Evolutionary conservation across 148 eudicot species (phyloP), one percentile per base, ranked within the genome.

Genomic region (Amaranthus palmeri): DNA sequence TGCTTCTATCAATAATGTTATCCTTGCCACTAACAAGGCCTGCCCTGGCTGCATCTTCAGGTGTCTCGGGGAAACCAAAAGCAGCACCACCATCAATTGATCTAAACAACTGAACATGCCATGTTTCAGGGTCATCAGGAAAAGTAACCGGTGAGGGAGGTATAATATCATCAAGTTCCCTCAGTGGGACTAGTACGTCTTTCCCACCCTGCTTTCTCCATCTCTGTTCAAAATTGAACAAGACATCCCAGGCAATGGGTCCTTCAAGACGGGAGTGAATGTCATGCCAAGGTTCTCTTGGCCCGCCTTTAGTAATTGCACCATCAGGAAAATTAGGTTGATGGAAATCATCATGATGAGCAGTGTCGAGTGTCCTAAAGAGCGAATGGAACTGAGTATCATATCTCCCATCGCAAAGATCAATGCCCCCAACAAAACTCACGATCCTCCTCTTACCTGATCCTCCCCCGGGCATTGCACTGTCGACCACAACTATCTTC

Each of bases 271-370:
- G 86, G 13, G 85, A 88, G 73, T 90, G 96, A 65, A 90, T 90
- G 70, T 90, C 96, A 45, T 90, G 96, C 96, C 96, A 90, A 10
- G 96, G 96, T 82, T 90, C 96, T 71, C 96, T 80, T 2, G 96
- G 96, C 2, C 96, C 96, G 68, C 96, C 92, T 83, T 88, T 90
- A 7, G 81, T 75, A 60, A 88, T 88, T n/a, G 87, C 68, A 15
- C 81, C 84, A 47, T 81, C 90, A 36, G 83, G 67, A 68, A 76
- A 88, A 72, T 90, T 90, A 7, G 96, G 90, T 69, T 90, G 96
- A 61, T 90, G 96, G 76, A 90, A 90, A 78, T 90, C 96, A 69
- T 90, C 84, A 57, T 85, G 88, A 69, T 90, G 96, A 18, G 87
- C 86, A 11, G 86, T 83, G 73, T 86, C 90, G 50, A 90, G 79